A percentile compares a stretch with the other conserved stretches of the same genome.
Conservation (phyloP, 257 asterid species). For the Jacaranda mimosifolia region DNA sequence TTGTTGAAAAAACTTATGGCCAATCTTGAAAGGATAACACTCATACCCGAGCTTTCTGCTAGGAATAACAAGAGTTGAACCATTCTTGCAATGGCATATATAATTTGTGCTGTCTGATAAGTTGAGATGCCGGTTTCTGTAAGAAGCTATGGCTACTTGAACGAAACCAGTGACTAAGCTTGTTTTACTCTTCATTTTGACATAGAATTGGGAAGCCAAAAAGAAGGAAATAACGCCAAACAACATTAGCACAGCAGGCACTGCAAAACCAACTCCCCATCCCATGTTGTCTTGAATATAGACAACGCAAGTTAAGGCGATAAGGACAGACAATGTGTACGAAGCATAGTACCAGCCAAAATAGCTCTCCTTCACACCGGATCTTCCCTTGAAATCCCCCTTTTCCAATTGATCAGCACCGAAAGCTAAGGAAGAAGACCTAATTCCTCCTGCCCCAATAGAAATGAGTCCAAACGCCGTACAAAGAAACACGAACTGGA, state of each 20-base stretch:
- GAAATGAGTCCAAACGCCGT: slow-evolving; percentile 65
- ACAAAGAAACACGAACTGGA: slow-evolving; percentile 56
- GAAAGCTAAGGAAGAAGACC: slow-evolving; percentile 69
- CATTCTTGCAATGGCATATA: slow-evolving; percentile 49
- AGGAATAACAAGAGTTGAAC: slow-evolving; percentile 51
- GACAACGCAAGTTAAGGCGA: slow-evolving; percentile 65
- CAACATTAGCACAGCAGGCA: slow-evolving; percentile 59
- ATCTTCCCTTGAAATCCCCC: slow-evolving; percentile 32
- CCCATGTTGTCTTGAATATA: slow-evolving; percentile 79
- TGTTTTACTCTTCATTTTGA: slow-evolving; percentile 51
- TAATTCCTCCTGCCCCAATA: slow-evolving; percentile 72
- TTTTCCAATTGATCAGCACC: slow-evolving; percentile 70
- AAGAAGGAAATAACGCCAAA: slow-evolving; percentile 51
- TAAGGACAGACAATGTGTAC: slow-evolving; percentile 45
- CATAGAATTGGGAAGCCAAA: slow-evolving; percentile 61
- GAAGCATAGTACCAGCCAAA: slow-evolving; percentile 77
- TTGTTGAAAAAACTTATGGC: too few relatives aligned
- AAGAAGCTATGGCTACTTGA: slow-evolving; percentile 69
- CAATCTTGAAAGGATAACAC: neutral
- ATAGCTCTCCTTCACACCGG: slow-evolving; percentile 47
- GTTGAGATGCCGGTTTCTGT: slow-evolving; percentile 49
- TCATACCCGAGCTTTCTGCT: slow-evolving; percentile 61
- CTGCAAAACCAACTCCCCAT: slow-evolving; percentile 78
- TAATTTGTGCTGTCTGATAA: slow-evolving; percentile 29
- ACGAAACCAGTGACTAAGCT: slow-evolving; percentile 54